A percentile compares a stretch with the other conserved stretches of the same genome.
Evolutionary conservation across 2,329 filamentous ascomycete species (phyloP).

Genomic region (Phyllachora maydis): DNA sequence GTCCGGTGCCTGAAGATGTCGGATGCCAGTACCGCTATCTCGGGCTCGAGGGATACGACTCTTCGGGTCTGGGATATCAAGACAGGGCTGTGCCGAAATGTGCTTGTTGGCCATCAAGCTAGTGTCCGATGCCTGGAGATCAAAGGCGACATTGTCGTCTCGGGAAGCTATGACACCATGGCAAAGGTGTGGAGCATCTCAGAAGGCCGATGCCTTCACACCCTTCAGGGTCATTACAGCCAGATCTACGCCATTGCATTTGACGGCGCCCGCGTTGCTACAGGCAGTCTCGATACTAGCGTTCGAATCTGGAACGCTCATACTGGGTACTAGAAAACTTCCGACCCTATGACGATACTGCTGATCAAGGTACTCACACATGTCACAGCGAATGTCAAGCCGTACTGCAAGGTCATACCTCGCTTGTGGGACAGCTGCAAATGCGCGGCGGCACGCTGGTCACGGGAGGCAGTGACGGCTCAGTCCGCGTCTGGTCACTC

Average conservation of each 20-base stretch:
- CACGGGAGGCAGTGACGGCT: conserved; percentile 89
- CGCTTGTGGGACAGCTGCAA: conserved; percentile 86
- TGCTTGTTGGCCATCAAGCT: conserved; percentile 84
- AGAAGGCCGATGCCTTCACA: conserved; percentile 79
- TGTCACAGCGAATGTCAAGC: conserved; percentile 53
- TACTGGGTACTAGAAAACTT: conserved; percentile 65
- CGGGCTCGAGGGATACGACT: conserved; percentile 86
- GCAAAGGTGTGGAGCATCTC: conserved; percentile 97
- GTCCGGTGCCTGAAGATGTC: conserved; percentile 97
- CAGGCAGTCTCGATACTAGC: conserved; percentile 88
- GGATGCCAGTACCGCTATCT: conserved; percentile 82
- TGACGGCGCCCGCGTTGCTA: conserved; percentile 82
- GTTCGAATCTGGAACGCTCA: conserved; percentile 91
- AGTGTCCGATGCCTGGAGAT: conserved; percentile 92
- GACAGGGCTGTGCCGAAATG: conserved; percentile 73
- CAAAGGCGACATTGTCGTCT: conserved; percentile 92
- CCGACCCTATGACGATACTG: conserved; percentile 2
- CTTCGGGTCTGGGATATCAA: conserved; percentile 87
- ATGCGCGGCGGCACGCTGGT: conserved; percentile 90
- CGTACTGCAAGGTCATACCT: conserved; percentile 90
- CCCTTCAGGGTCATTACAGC: conserved; percentile 84
- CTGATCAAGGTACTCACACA: too few relatives aligned
- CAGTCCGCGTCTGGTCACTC: conserved; percentile 88
- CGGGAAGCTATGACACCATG: conserved; percentile 92
- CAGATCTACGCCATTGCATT: conserved; percentile 98